phyloP scores from a whole-genome alignment of 345 rosid species.

The Dimocarpus longan region DNA sequence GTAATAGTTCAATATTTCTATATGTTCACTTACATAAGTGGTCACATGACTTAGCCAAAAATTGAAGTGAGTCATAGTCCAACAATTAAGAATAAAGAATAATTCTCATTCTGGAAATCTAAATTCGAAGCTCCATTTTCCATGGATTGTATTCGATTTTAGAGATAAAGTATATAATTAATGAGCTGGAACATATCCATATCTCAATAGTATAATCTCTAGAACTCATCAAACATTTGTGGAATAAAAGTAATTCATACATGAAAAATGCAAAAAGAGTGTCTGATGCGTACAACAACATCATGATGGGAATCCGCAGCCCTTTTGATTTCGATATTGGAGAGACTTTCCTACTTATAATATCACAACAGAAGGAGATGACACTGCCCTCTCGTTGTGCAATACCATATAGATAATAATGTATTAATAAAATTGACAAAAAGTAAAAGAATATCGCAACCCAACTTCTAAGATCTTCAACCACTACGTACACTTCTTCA shows the following conservation, averaged over 20 bases:
- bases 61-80: background rate
- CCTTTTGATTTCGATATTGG: background rate
- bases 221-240: background rate
- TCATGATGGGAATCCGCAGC: slow-evolving; percentile 4
- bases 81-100: no score
- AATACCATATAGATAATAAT: background rate
- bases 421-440: background rate
- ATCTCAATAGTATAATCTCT: background rate
- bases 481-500: background rate
- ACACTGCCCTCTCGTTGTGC: background rate
- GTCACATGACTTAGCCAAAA: background rate
- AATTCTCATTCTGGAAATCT: background rate
- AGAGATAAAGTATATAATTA: no score
- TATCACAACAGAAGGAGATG: background rate
- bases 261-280: background rate
- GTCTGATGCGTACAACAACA: background rate
- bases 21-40: no score
- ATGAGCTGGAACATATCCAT: background rate
- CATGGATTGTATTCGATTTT: background rate
- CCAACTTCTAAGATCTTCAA: background rate
- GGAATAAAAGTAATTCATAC: background rate
- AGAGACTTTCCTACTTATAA: background rate
- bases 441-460: background rate
- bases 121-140: background rate
- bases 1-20: no score